Conservation (phyloP, 116 monocot genomes). For the Trichopus zeylanicus region DNA sequence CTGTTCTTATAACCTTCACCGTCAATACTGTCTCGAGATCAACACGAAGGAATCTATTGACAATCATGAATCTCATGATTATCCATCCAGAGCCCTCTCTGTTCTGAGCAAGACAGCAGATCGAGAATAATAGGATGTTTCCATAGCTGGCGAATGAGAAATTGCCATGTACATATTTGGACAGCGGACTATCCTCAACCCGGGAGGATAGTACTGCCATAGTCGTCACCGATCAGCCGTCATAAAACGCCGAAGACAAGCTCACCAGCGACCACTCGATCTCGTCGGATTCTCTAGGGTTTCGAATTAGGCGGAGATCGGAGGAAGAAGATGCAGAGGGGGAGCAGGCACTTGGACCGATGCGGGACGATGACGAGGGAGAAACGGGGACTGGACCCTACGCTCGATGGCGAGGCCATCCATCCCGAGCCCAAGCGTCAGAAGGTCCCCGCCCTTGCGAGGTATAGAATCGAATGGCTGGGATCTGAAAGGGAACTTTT, state of each 20-base stretch:
- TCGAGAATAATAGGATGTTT: neutral
- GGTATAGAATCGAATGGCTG: slow-evolving; percentile 19
- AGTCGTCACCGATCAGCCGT: neutral
- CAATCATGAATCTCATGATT: too few species aligned
- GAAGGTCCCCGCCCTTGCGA: slow-evolving; percentile 66
- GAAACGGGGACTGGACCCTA: slow-evolving; percentile 45
- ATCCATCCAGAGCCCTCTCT: neutral
- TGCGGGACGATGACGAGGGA: slow-evolving; percentile 27
- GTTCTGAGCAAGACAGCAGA: neutral
- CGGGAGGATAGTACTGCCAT: neutral
- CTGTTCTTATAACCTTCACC: too few species aligned
- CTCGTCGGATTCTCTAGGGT: neutral
- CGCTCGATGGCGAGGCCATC: slow-evolving; percentile 25
- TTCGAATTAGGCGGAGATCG: neutral
- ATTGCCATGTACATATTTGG: neutral
- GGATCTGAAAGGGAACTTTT: too few species aligned
- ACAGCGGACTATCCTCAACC: neutral
- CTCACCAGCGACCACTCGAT: neutral
- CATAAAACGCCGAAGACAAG: neutral
- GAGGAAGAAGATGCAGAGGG: slow-evolving; percentile 13
- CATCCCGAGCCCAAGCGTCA: slow-evolving; percentile 44
- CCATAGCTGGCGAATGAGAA: neutral
- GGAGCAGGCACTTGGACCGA: slow-evolving; percentile 5
- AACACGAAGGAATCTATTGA: too few species aligned
- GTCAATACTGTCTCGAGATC: too few species aligned